Evolutionary conservation across 2,329 filamentous ascomycete genomes (phyloP).

Genomic region (Thyridium curvatum): DNA sequence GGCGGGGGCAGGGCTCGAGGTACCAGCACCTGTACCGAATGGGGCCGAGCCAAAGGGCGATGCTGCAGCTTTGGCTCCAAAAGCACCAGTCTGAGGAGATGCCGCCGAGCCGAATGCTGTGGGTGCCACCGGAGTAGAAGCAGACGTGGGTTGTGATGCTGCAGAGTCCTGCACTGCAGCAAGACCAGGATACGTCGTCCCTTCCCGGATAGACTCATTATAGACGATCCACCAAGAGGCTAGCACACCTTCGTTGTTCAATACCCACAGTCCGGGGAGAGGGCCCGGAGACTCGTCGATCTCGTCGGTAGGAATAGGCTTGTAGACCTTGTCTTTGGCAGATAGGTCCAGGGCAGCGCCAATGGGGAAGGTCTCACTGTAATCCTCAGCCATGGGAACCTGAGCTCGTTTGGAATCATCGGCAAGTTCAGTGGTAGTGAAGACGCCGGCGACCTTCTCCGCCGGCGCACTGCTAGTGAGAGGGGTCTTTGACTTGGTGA

Average conservation of each 20-base stretch:
- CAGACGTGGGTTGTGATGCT: slow-evolving; percentile 15
- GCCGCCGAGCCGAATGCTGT: slow-evolving; percentile 34
- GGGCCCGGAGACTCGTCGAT: slow-evolving; percentile 74
- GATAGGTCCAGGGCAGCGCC: slow-evolving; percentile 83
- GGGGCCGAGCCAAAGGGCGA: slow-evolving; percentile 42
- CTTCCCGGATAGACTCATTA: slow-evolving; percentile 72
- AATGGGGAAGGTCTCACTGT: slow-evolving; percentile 69
- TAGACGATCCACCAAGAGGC: slow-evolving; percentile 91
- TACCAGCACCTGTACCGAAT: slow-evolving; percentile 17
- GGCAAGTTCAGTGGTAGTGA: slow-evolving; percentile 65
- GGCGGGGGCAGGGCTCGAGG: slow-evolving; percentile 25
- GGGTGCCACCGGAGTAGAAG: slow-evolving; percentile 11
- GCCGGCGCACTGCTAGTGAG: slow-evolving; percentile 55
- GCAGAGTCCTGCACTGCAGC: slow-evolving; percentile 35
- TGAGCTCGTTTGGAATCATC: slow-evolving; percentile 71
- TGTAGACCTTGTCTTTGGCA: slow-evolving; percentile 67
- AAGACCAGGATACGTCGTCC: slow-evolving; percentile 68
- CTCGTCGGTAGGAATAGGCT: slow-evolving; percentile 72
- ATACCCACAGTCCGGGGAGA: slow-evolving; percentile 73
- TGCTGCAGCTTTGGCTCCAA: slow-evolving; percentile 37
- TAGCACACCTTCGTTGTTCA: slow-evolving; percentile 85
- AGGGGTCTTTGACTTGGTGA: slow-evolving; percentile 66
- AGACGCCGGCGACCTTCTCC: slow-evolving; percentile 57
- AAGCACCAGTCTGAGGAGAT: slow-evolving; percentile 30
- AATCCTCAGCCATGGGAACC: slow-evolving; percentile 63